Evolutionary conservation across 768 basidiomycete species (phyloP).

Genomic region (Mycena maculata): DNA sequence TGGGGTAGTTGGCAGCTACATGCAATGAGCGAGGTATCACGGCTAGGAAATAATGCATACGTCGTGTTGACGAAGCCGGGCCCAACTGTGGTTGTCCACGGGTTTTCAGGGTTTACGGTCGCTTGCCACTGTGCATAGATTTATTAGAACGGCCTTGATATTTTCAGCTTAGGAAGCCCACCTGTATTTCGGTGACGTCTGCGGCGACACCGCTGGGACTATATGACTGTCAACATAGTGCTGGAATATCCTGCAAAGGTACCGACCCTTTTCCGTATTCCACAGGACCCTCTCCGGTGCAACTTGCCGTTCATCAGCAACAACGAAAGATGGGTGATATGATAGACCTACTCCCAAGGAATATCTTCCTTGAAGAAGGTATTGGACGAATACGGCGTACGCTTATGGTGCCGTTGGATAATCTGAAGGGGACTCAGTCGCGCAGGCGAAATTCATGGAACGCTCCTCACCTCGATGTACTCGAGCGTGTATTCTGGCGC

Average conservation of each 20-base stretch:
- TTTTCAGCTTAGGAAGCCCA: slow-evolving; percentile 21
- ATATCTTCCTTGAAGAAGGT: slow-evolving; percentile 63
- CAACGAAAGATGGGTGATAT: no score
- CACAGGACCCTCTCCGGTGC: slow-evolving; percentile 54
- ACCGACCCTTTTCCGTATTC: slow-evolving; percentile 37
- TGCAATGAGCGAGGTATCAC: neutral
- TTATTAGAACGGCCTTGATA: neutral
- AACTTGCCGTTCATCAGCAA: slow-evolving; percentile 35
- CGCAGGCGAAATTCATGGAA: neutral
- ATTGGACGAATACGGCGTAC: slow-evolving; percentile 62
- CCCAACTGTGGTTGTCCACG: slow-evolving; percentile 55
- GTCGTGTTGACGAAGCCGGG: slow-evolving; percentile 58
- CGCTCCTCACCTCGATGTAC: slow-evolving; percentile 52
- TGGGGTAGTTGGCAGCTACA: slow-evolving; percentile 62
- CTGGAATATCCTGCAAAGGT: slow-evolving; percentile 22
- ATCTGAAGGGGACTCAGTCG: slow-evolving; percentile 33
- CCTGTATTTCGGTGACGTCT: slow-evolving; percentile 50
- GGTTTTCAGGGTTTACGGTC: slow-evolving; percentile 50
- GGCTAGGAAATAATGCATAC: slow-evolving; percentile 39
- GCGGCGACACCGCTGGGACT: slow-evolving; percentile 43
- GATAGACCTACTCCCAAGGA: slow-evolving; percentile 45
- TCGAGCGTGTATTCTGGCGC: slow-evolving; percentile 50
- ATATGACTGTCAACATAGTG: slow-evolving; percentile 42
- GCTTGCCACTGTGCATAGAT: slow-evolving; percentile 55
- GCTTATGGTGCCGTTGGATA: slow-evolving; percentile 66